phyloP scores from a whole-genome alignment of 1,284 basidiomycete genomes.

The Ceratobasidium sp. region DNA sequence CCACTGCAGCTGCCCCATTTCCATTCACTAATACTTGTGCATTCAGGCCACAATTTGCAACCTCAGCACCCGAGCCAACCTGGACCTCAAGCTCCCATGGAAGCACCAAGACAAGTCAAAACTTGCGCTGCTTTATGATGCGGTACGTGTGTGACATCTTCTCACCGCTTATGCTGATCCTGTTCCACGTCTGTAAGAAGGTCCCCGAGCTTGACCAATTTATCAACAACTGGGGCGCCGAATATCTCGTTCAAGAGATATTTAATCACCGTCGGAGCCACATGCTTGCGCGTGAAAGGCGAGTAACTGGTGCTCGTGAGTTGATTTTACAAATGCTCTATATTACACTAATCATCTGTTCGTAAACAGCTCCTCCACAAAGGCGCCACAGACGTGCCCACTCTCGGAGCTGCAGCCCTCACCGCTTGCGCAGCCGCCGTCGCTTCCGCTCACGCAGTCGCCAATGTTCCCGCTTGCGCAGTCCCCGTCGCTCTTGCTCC shows the following conservation, averaged over 20 bases:
- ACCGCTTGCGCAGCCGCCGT: no score
- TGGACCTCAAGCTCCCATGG: neutral
- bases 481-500: no score
- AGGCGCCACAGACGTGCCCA: no score
- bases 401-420: no score
- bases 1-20: no score
- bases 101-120: conserved; percentile 7
- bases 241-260: conserved; percentile 1
- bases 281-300: neutral
- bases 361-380: no score
- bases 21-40: neutral
- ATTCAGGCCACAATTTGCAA: neutral
- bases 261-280: conserved; percentile 14
- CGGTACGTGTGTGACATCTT: neutral
- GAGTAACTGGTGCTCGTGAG: neutral
- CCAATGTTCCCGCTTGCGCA: no score
- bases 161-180: neutral
- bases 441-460: no score
- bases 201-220: neutral
- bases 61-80: neutral
- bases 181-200: neutral
- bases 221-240: conserved; percentile 15
- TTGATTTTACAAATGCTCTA: no score
- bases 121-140: neutral
- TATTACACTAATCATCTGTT: no score